Evolutionary conservation across 352 stramenopile genomes (phyloP).

Genomic region (Phytopythium ostracodes): DNA sequence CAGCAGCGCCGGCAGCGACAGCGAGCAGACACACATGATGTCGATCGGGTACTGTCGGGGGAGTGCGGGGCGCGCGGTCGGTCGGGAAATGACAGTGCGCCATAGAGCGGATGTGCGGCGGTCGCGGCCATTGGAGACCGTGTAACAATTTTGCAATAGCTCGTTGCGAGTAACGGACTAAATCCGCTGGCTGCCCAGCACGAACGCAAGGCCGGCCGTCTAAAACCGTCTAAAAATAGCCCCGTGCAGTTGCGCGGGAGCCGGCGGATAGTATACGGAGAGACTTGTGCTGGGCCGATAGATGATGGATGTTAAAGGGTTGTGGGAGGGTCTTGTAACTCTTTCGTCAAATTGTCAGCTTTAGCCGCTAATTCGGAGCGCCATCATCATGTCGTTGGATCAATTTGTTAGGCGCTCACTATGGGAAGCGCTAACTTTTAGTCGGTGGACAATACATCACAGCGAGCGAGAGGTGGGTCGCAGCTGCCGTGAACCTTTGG

Average conservation of each 20-base stretch:
- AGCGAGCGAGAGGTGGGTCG: neutral
- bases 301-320: neutral
- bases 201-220: neutral
- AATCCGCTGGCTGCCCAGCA: neutral
- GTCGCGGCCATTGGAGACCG: neutral
- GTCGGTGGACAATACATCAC: too few relatives aligned
- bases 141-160: neutral
- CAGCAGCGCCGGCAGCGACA: slow-evolving; percentile 24
- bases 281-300: neutral
- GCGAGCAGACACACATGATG: slow-evolving; percentile 29
- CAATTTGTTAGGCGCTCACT: neutral
- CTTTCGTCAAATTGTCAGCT: slow-evolving; percentile 3
- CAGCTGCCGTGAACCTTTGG: slow-evolving; percentile 2
- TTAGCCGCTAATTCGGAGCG: neutral
- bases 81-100: neutral
- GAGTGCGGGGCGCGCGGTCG: neutral
- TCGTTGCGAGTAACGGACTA: slow-evolving; percentile 5
- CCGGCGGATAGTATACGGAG: neutral
- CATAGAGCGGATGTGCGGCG: neutral
- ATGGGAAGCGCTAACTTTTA: neutral
- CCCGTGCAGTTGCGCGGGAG: neutral
- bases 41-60: neutral
- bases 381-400: neutral
- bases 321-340: neutral
- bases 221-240: slow-evolving; percentile 5